A percentile compares a stretch with the other conserved stretches of the same genome.
Evolutionary conservation across 495 filamentous ascomycete genomes (phyloP).

Genomic region (Aspergillus homomorphus): DNA sequence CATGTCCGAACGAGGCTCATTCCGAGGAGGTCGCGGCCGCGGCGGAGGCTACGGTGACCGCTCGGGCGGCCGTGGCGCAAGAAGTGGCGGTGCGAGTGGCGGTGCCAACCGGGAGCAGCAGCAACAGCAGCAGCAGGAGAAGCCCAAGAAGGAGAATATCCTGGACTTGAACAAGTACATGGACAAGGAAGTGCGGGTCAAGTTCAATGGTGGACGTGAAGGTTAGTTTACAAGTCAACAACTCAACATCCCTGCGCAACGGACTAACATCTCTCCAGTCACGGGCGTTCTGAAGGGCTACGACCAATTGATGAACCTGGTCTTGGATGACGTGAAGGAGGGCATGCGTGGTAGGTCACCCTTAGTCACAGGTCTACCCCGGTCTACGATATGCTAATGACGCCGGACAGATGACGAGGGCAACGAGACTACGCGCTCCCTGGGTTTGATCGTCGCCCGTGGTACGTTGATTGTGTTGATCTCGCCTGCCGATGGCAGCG

Average conservation of each 20-base stretch:
- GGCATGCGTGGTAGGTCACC: conserved; percentile 67
- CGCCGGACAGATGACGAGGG: conserved; percentile 72
- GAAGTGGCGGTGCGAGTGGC: conserved; percentile 50
- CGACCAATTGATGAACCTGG: conserved; percentile 96
- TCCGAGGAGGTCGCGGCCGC: conserved; percentile 55
- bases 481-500: conserved; percentile 88
- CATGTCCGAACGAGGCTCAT: conserved; percentile 69
- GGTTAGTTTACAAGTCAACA: conserved; percentile 51
- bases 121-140: conserved; percentile 64
- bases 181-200: conserved; percentile 91
- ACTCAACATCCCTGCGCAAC: conserved; percentile 9
- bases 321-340: conserved; percentile 92
- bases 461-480: conserved; percentile 91
- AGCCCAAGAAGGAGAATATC: conserved; percentile 97
- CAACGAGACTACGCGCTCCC: conserved; percentile 75
- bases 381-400: conserved; percentile 3
- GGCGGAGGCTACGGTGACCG: conserved; percentile 35
- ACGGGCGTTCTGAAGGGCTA: conserved; percentile 88
- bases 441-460: conserved; percentile 87
- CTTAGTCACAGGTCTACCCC: conserved; percentile 3
- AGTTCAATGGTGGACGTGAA: conserved; percentile 94
- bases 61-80: conserved; percentile 40
- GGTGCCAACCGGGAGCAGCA: conserved; percentile 54
- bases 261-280: conserved; percentile 49
- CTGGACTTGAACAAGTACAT: conserved; percentile 92